phyloP scores from a whole-genome alignment of 164 flowering plant species.

The Aristolochia contorta region DNA sequence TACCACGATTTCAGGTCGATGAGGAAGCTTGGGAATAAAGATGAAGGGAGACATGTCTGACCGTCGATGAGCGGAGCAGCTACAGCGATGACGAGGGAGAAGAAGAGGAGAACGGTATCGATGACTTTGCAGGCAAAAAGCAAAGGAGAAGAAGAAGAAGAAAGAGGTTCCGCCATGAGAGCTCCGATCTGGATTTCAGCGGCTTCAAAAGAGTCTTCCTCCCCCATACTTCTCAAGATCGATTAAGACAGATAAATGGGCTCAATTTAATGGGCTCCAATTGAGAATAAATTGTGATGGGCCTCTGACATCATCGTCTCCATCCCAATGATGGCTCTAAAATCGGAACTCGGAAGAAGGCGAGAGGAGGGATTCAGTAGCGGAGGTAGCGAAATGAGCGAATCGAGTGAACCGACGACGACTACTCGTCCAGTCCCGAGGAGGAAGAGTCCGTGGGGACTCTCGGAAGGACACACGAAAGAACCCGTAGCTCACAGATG shows the following conservation, averaged over 20 bases:
- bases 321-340: no score
- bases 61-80: constrained; percentile 48
- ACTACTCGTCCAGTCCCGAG: constrained; percentile 56
- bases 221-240: no score
- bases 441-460: constrained; percentile 96
- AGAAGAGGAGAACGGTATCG: constrained; percentile 37
- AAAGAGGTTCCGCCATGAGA: background rate
- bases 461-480: constrained; percentile 50
- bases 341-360: background rate
- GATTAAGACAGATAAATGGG: no score
- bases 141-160: background rate
- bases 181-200: no score
- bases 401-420: background rate
- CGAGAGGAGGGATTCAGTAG: background rate
- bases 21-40: constrained; percentile 35
- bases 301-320: no score
- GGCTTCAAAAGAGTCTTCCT: no score
- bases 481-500: constrained; percentile 82
- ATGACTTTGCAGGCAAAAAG: constrained; percentile 15
- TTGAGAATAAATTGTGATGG: no score
- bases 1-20: constrained; percentile 40
- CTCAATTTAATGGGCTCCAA: no score
- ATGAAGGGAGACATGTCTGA: constrained; percentile 35
- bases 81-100: constrained; percentile 41
- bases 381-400: constrained; percentile 19